Evolutionary conservation across 169 alveolate genomes (phyloP).

Genomic region (Plasmodium inui): DNA sequence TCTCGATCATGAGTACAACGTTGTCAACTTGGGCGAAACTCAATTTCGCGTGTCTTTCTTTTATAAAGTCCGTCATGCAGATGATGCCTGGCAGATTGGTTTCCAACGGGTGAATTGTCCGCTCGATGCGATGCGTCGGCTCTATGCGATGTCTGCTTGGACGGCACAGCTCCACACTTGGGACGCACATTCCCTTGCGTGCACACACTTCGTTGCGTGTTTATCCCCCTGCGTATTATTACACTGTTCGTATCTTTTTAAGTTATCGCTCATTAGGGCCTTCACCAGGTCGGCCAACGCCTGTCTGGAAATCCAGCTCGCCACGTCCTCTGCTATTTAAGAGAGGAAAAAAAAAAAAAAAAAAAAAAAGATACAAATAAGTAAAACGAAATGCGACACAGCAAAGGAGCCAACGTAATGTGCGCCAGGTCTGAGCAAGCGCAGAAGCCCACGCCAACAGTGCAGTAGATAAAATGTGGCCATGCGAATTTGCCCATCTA

Average conservation of each 20-base stretch:
- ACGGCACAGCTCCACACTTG: background rate
- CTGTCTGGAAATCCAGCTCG: constrained; percentile 71
- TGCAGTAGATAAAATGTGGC: background rate
- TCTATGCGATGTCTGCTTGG: background rate
- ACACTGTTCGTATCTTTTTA: constrained; percentile 58
- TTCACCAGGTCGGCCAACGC: constrained; percentile 51
- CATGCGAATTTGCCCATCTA: constrained; percentile 2
- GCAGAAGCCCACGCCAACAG: background rate
- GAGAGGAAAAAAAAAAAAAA: constrained; percentile 1
- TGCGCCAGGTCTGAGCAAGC: background rate
- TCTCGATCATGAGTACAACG: constrained; percentile 53
- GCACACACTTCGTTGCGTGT: background rate
- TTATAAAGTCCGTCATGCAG: constrained; percentile 37
- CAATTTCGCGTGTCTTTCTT: constrained; percentile 25
- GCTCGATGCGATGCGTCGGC: background rate
- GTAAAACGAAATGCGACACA: background rate
- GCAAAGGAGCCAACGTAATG: background rate
- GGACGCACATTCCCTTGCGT: background rate
- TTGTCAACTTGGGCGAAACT: constrained; percentile 62
- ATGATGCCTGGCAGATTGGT: constrained; percentile 33
- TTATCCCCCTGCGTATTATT: background rate
- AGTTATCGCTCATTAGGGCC: constrained; percentile 18
- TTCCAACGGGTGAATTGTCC: background rate
- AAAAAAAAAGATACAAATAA: constrained; percentile 7
- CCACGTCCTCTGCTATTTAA: constrained; percentile 47